A percentile compares a stretch with the other conserved stretches of the same genome.
These are phyloP conservation scores for Trametes sanguinea DNA, from an alignment of 768 basidiomycete species.

Conservation along the genomic window DNA sequence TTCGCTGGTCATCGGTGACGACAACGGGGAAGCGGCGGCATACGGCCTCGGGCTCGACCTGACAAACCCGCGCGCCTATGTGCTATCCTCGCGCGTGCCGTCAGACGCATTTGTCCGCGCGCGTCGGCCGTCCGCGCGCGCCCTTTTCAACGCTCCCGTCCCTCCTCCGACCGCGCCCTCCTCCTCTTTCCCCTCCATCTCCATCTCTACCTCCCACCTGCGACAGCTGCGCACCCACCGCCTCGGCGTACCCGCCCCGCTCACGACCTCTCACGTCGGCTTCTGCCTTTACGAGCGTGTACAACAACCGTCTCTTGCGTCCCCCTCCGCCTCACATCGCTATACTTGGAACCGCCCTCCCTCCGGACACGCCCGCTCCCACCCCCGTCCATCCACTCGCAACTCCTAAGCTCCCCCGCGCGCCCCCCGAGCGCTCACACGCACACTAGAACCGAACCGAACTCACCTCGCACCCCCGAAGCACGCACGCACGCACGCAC, in stretches of 20 bases:
- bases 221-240: background rate
- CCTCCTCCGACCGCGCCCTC: background rate
- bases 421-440: no score
- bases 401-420: background rate
- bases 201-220: background rate
- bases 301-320: background rate
- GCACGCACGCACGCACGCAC: background rate
- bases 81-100: no score
- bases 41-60: no score
- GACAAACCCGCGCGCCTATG: no score
- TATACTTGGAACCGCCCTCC: background rate
- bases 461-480: background rate
- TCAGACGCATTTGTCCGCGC: no score
- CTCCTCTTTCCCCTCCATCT: background rate
- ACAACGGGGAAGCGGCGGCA: no score
- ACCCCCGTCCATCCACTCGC: background rate
- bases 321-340: background rate
- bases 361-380: background rate
- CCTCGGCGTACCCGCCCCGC: background rate
- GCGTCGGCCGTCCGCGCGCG: no score
- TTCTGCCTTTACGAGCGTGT: background rate
- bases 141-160: no score
- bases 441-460: no score
- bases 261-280: slow-evolving; percentile 11
- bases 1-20: no score